Conservation (phyloP, 2,329 filamentous ascomycete species). For the Xylariaceae sp. region DNA sequence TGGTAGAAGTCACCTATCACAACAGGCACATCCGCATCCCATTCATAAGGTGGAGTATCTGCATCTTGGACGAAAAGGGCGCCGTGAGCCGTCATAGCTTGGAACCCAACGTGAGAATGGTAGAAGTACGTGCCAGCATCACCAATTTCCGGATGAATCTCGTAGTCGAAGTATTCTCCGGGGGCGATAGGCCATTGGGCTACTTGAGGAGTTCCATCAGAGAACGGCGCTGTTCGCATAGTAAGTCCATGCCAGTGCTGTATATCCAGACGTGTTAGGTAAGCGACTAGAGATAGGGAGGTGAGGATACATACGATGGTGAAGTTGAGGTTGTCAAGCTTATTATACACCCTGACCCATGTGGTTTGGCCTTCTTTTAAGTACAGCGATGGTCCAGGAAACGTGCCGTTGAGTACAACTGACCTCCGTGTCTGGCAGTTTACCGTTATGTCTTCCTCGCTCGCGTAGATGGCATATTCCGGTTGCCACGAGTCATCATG, state of each 20-base stretch:
- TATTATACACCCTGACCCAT: conserved; percentile 56
- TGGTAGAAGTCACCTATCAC: conserved; percentile 53
- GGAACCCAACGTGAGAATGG: conserved; percentile 61
- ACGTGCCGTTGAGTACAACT: conserved; percentile 49
- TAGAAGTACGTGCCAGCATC: conserved; percentile 63
- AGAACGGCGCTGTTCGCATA: conserved; percentile 55
- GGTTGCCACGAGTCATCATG: conserved; percentile 31
- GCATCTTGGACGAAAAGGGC: conserved; percentile 53
- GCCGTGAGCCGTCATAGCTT: conserved; percentile 53
- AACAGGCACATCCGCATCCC: conserved; percentile 57
- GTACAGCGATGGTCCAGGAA: conserved; percentile 45
- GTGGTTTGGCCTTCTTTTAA: conserved; percentile 44
- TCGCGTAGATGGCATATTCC: conserved; percentile 30
- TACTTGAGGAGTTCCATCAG: conserved; percentile 56
- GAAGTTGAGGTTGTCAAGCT: conserved; percentile 46
- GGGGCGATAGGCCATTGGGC: conserved; percentile 62
- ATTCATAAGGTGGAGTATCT: conserved; percentile 47
- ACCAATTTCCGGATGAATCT: conserved; percentile 47
- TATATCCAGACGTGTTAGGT: conserved; percentile 12
- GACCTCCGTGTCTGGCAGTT: conserved; percentile 43
- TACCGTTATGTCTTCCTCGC: conserved; percentile 36
- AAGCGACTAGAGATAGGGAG: neutral
- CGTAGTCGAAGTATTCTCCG: conserved; percentile 61
- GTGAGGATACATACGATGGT: conserved; percentile 42
- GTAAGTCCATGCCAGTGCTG: conserved; percentile 65